phyloP scores from a whole-genome alignment of 371 early-diverging fungal genomes.

The Mucor ambiguus region DNA sequence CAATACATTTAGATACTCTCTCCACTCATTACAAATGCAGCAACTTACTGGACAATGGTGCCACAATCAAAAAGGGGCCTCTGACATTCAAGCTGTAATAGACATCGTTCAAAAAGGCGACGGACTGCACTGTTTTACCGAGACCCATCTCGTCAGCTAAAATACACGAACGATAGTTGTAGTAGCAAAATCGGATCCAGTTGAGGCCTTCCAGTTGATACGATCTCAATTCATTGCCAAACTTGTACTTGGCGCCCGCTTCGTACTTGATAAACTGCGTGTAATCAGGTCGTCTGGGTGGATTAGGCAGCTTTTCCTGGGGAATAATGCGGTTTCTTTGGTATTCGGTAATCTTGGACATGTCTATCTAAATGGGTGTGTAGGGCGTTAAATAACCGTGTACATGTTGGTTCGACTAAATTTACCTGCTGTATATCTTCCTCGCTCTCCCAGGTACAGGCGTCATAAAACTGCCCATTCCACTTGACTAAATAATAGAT shows the following conservation, averaged over 20 bases:
- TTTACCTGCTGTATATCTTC: constrained; percentile 59
- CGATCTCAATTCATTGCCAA: constrained; percentile 66
- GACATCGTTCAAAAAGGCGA: constrained; percentile 67
- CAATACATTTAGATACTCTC: background rate
- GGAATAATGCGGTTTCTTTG: constrained; percentile 44
- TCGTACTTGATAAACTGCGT: constrained; percentile 61
- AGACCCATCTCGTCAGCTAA: constrained; percentile 88
- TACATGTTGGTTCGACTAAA: no score
- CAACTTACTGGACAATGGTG: constrained; percentile 65
- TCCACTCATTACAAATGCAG: background rate
- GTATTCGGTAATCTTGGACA: constrained; percentile 59
- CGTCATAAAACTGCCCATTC: constrained; percentile 84
- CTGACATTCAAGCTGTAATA: constrained; percentile 57
- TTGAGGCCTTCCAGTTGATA: constrained; percentile 75
- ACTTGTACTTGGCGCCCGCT: constrained; percentile 51
- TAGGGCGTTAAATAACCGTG: no score
- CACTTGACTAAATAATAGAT: constrained; percentile 90
- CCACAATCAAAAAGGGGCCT: constrained; percentile 73
- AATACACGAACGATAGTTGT: constrained; percentile 64
- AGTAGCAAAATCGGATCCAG: constrained; percentile 73
- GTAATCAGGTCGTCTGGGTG: constrained; percentile 49
- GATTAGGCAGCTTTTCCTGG: constrained; percentile 39
- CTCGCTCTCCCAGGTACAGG: constrained; percentile 83
- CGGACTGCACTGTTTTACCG: constrained; percentile 79
- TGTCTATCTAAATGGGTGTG: constrained; percentile 45